Percentiles rank a stretch among this genome's conserved stretches.
Conservation (phyloP, 805 yeast species). For the Schwanniomyces sp. region DNA sequence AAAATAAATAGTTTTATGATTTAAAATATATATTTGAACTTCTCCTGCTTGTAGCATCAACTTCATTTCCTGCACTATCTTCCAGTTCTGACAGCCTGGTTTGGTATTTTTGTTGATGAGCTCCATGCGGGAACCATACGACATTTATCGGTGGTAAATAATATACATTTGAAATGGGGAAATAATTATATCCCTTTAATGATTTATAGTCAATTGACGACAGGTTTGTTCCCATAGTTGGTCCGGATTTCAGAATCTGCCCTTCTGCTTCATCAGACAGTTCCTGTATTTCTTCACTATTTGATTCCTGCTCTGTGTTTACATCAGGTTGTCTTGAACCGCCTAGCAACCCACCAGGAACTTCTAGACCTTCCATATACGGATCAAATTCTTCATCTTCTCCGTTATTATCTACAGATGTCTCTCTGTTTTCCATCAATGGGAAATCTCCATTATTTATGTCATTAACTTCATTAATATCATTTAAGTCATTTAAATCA, state of each 20-base stretch:
- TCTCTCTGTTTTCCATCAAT: slow-evolving; percentile 10
- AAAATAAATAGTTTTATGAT: slow-evolving; percentile 1
- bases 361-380: neutral
- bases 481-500: slow-evolving; percentile 1
- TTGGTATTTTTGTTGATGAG: slow-evolving; percentile 36
- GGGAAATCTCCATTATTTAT: slow-evolving; percentile 3
- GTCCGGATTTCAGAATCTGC: neutral
- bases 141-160: slow-evolving; percentile 56
- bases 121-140: slow-evolving; percentile 56
- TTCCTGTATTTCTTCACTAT: neutral
- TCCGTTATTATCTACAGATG: slow-evolving; percentile 10
- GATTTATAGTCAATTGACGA: slow-evolving; percentile 9
- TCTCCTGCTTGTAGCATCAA: slow-evolving; percentile 11
- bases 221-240: slow-evolving; percentile 3
- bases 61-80: slow-evolving; percentile 1
- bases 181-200: slow-evolving; percentile 40
- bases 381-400: slow-evolving; percentile 4
- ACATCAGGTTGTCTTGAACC: neutral
- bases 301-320: neutral
- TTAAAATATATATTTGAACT: slow-evolving; percentile 26
- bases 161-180: slow-evolving; percentile 51
- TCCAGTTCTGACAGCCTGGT: slow-evolving; percentile 10
- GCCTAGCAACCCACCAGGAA: neutral
- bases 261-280: slow-evolving; percentile 4
- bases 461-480: slow-evolving; percentile 5